A percentile compares a stretch with the other conserved stretches of the same genome.
phyloP scores from a whole-genome alignment of 371 early-diverging fungal genomes.

The Capniomyces stellatus region DNA sequence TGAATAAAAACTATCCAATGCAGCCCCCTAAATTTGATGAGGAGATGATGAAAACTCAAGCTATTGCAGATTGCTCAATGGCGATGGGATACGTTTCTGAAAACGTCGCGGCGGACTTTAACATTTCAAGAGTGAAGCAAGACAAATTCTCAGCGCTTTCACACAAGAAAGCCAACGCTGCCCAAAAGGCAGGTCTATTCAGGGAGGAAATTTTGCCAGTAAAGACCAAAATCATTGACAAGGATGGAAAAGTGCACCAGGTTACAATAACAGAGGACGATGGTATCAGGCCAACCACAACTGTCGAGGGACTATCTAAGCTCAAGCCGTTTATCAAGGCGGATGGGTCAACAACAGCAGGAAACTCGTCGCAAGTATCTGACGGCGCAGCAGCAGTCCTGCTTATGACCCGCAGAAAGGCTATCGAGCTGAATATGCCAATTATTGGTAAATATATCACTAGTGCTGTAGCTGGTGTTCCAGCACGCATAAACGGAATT shows the following conservation, averaged over 20 bases:
- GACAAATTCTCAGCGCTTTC: constrained; percentile 80
- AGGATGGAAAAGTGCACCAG: constrained; percentile 46
- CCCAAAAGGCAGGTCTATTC: constrained; percentile 82
- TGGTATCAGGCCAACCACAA: constrained; percentile 74
- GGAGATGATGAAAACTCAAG: constrained; percentile 43
- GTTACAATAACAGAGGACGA: constrained; percentile 66
- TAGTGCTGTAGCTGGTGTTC: constrained; percentile 84
- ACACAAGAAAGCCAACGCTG: constrained; percentile 31
- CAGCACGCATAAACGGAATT: constrained; percentile 87
- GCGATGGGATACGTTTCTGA: constrained; percentile 94
- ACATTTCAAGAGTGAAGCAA: constrained; percentile 58
- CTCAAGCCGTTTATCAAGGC: constrained; percentile 80
- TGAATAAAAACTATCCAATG: constrained; percentile 37
- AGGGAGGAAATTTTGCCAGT: constrained; percentile 86
- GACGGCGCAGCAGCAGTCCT: constrained; percentile 97
- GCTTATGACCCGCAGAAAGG: constrained; percentile 83
- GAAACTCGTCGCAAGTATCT: constrained; percentile 95
- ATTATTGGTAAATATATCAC: constrained; percentile 79
- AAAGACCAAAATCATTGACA: constrained; percentile 49
- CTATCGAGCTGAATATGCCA: constrained; percentile 69
- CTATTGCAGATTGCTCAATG: constrained; percentile 61
- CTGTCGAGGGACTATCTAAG: constrained; percentile 62
- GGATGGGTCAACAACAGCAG: constrained; percentile 84
- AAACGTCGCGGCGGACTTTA: constrained; percentile 80
- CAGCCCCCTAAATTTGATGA: constrained; percentile 43